phyloP scores from a whole-genome alignment of 768 basidiomycete genomes.

The Mycena maculata region DNA sequence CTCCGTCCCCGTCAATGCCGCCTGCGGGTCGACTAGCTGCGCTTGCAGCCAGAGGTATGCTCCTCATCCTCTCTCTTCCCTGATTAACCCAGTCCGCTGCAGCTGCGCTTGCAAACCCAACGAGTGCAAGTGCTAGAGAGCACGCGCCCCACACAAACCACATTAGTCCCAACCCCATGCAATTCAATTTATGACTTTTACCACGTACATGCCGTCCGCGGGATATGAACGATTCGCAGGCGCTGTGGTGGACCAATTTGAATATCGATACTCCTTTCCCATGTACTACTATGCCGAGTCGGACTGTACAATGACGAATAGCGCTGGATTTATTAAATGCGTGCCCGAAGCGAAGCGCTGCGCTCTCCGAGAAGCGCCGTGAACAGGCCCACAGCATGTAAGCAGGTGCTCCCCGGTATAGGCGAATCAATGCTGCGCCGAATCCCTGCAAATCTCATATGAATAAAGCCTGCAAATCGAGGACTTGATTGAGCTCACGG shows the following conservation, averaged over 20 bases:
- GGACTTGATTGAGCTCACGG: not conserved
- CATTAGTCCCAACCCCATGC: not conserved
- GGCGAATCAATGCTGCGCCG: too few species aligned
- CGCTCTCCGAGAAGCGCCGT: too few species aligned
- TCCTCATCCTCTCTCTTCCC: not conserved
- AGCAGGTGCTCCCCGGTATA: too few species aligned
- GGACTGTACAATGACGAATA: not conserved
- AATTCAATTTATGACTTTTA: not conserved
- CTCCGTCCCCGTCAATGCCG: slow-evolving; percentile 43
- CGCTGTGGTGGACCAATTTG: not conserved
- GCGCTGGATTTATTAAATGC: too few species aligned
- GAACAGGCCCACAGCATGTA: too few species aligned
- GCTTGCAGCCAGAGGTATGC: slow-evolving; percentile 41
- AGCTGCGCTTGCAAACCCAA: slow-evolving; percentile 38
- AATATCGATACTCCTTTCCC: not conserved
- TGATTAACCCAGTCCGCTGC: not conserved
- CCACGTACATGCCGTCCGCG: not conserved
- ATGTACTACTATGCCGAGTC: not conserved
- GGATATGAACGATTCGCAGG: not conserved
- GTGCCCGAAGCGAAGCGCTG: too few species aligned
- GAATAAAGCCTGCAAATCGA: not conserved
- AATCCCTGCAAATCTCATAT: not conserved
- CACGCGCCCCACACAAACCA: not conserved
- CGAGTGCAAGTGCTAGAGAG: slow-evolving; percentile 21
- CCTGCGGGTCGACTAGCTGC: slow-evolving; percentile 42